Base-by-base conservation (phyloP, 495 filamentous ascomycete species). In the Talaromyces liani region DNA sequence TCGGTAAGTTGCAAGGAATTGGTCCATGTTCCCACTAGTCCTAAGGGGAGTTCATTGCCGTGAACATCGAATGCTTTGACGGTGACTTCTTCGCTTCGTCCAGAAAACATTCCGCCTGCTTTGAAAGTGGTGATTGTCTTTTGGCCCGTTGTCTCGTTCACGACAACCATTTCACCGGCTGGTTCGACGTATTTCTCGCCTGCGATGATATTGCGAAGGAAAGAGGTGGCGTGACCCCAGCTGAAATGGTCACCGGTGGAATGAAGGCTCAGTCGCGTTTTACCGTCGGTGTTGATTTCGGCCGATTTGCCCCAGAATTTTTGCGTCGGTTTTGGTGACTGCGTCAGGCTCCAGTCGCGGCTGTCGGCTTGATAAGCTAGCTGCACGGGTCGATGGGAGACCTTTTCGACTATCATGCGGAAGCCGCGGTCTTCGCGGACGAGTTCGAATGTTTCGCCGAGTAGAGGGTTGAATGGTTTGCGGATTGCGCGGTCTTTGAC, bases 221-320 rank as follows among this genome's bases (percentile, higher is more conserved):
- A 98, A 61, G 87, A 89, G 9, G 91, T 97, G 12, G 92, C 89
- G 6, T 87, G 81, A 25, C 81, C 86, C 89, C 91, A 98, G 70
- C 86, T 90, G 75, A 89, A 98, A 62, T 82, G 80, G 67, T 97
- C 93, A 54, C 88, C 86, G 0, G 74, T 84, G 12, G 79, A 78
- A 68, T 92, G 89, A 25, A 96, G 74, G 39, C 79, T 82, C 36
- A 98, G 77, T 22, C 92, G 84, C 9, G 89, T 87, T 22, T 91
- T 88, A 10, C 94, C 94, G 51, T 96, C 93, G 0, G 92, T 98
- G 55, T 87, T 91, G 64, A 98, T 83, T 74, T 98, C 94, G 18
- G 90, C 90, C 61, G 87, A 91, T 76, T 98, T 98, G 54, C 94
- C 94, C 94, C 94, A 98, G 79, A 98, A 98, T 67, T 98, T 97